Conservation (phyloP, 345 rosid species). For the Mercurialis annua region DNA sequence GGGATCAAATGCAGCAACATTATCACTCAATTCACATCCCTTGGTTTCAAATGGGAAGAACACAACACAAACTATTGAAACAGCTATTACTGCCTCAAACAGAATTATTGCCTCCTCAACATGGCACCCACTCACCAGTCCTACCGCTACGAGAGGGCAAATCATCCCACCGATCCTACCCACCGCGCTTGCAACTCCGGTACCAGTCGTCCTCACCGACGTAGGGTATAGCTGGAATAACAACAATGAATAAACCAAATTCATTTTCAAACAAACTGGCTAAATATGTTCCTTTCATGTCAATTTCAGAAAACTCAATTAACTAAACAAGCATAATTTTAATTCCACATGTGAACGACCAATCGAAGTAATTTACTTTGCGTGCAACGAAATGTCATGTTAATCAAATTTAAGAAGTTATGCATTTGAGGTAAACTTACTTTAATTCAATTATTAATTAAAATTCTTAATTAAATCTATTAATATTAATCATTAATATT, state of each 20-base stretch:
- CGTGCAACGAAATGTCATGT: too few species aligned
- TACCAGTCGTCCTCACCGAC: conserved; percentile 20
- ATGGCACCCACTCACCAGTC: conserved; percentile 17
- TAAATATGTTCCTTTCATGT: too few species aligned
- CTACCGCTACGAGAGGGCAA: conserved; percentile 28
- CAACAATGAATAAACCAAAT: neutral
- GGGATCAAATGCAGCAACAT: conserved; percentile 7
- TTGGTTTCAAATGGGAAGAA: conserved; percentile 26
- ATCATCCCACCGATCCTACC: conserved; percentile 27
- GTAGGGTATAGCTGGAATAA: conserved; percentile 22
- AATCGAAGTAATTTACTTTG: too few species aligned
- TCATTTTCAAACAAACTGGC: too few species aligned
- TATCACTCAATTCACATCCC: conserved; percentile 22
- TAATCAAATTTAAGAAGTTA: too few species aligned
- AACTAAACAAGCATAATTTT: too few species aligned
- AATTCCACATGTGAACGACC: too few species aligned
- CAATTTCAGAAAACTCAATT: too few species aligned
- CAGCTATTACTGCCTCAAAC: conserved; percentile 11
- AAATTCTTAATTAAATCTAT: too few species aligned
- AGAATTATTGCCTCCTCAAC: conserved; percentile 19
- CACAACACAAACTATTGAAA: conserved; percentile 11
- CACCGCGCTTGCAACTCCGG: conserved; percentile 23
- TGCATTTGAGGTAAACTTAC: too few species aligned
- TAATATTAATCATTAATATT: too few species aligned
- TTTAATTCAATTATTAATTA: too few species aligned